A percentile compares a stretch with the other conserved stretches of the same genome.
Evolutionary conservation across 495 filamentous ascomycete genomes (phyloP).

Genomic region (Podospora tetraspora): DNA sequence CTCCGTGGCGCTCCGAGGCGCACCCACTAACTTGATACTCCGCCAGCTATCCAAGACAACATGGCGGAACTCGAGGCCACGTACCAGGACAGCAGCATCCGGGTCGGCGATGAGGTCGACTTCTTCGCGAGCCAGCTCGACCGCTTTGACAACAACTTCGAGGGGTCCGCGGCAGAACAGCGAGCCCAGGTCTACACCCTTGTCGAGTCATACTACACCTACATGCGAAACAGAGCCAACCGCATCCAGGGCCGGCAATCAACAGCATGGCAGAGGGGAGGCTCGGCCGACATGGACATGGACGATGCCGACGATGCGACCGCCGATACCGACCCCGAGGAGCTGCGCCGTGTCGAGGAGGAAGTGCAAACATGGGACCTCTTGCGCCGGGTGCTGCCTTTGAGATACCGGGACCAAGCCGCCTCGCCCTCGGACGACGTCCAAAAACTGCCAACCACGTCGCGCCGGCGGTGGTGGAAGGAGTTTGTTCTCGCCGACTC

Average conservation of each 20-base stretch:
- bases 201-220: constrained; percentile 40
- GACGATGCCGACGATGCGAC: constrained; percentile 43
- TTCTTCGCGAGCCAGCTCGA: constrained; percentile 44
- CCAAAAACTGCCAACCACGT: constrained; percentile 28
- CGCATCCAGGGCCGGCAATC: constrained; percentile 32
- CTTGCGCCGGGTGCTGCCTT: constrained; percentile 53
- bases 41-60: constrained; percentile 17
- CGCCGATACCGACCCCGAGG: constrained; percentile 30
- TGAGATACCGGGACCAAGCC: constrained; percentile 43
- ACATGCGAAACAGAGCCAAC: constrained; percentile 35
- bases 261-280: constrained; percentile 47
- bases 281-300: constrained; percentile 58
- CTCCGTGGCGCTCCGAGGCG: not conserved
- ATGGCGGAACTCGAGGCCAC: constrained; percentile 27
- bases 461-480: constrained; percentile 37
- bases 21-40: constrained; percentile 7
- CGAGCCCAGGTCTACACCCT: constrained; percentile 41
- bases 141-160: constrained; percentile 29
- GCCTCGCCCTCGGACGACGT: constrained; percentile 23
- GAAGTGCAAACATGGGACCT: constrained; percentile 88
- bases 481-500: constrained; percentile 45
- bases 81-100: constrained; percentile 26
- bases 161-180: constrained; percentile 32
- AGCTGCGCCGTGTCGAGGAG: constrained; percentile 41
- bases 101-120: constrained; percentile 39